A percentile compares a stretch with the other conserved stretches of the same genome.
Conservation (phyloP, 2,329 filamentous ascomycete species). For the Didymella pomorum region DNA sequence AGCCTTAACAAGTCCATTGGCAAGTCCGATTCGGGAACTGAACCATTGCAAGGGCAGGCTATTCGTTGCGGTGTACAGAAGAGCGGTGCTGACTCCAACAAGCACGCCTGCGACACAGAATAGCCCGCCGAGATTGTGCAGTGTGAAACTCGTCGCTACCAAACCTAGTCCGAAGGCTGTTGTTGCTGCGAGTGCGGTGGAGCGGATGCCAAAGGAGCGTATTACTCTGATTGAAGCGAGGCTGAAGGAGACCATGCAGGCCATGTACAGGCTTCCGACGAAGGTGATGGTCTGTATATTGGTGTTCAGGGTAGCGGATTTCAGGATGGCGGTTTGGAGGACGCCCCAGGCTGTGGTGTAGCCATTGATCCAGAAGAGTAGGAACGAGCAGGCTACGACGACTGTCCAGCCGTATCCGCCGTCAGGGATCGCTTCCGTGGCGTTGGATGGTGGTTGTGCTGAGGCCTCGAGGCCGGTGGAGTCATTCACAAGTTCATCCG, state of each 20-base stretch:
- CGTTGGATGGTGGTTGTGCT: slow-evolving; percentile 1
- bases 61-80: slow-evolving; percentile 22
- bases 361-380: slow-evolving; percentile 63
- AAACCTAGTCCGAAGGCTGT: neutral
- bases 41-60: slow-evolving; percentile 41
- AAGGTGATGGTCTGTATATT: neutral
- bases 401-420: slow-evolving; percentile 57
- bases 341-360: slow-evolving; percentile 68
- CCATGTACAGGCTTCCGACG: neutral
- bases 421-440: slow-evolving; percentile 49
- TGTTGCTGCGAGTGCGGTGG: neutral
- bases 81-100: too few species aligned
- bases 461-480: neutral
- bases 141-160: too few species aligned
- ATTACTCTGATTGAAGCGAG: neutral
- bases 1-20: slow-evolving; percentile 40
- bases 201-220: neutral
- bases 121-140: too few species aligned
- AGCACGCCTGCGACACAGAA: too few species aligned
- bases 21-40: slow-evolving; percentile 38
- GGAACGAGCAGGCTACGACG: slow-evolving; percentile 53
- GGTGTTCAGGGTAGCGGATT: neutral
- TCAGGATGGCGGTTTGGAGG: slow-evolving; percentile 53
- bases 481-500: neutral
- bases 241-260: neutral